Percentiles rank a stretch among this genome's conserved stretches.
phyloP scores from a whole-genome alignment of 2,329 filamentous ascomycete genomes.

The Sarocladium brachiariae region DNA sequence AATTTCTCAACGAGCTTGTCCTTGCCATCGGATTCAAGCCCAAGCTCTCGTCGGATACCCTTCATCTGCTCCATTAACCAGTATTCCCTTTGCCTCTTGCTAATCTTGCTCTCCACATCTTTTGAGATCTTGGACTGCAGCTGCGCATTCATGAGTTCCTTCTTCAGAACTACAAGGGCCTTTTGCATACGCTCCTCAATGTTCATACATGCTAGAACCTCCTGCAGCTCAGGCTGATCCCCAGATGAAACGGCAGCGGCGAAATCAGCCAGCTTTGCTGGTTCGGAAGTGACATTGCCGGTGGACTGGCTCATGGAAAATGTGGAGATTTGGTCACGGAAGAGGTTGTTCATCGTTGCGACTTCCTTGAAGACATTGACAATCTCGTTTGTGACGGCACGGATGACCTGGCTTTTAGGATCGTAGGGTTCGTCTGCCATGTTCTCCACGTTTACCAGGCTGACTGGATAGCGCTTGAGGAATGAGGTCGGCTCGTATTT shows the following conservation, averaged over 20 bases:
- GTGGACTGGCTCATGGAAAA: conserved; percentile 94
- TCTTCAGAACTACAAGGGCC: conserved; percentile 86
- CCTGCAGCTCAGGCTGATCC: conserved; percentile 85
- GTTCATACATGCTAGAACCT: conserved; percentile 81
- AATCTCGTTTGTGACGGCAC: conserved; percentile 92
- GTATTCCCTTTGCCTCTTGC: conserved; percentile 94
- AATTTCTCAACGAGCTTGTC: conserved; percentile 98
- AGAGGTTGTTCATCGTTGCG: conserved; percentile 85
- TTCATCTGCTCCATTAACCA: conserved; percentile 99
- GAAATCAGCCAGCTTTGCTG: conserved; percentile 92
- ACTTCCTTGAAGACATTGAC: conserved; percentile 99
- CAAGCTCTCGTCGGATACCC: conserved; percentile 89
- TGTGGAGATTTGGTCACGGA: conserved; percentile 94
- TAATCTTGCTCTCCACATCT: conserved; percentile 95
- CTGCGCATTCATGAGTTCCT: conserved; percentile 97
- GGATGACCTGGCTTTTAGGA: conserved; percentile 80
- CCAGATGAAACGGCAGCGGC: conserved; percentile 94
- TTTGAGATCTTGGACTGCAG: conserved; percentile 96
- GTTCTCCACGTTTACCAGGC: conserved; percentile 92
- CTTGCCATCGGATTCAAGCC: conserved; percentile 95
- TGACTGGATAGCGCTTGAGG: conserved; percentile 84
- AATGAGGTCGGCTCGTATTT: conserved; percentile 86
- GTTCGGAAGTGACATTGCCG: conserved; percentile 91
- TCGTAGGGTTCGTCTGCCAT: conserved; percentile 83
- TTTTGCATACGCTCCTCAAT: conserved; percentile 91